Evolutionary conservation across 176 grass and related monocot genomes (phyloP).

Genomic region (Avena eriantha): DNA sequence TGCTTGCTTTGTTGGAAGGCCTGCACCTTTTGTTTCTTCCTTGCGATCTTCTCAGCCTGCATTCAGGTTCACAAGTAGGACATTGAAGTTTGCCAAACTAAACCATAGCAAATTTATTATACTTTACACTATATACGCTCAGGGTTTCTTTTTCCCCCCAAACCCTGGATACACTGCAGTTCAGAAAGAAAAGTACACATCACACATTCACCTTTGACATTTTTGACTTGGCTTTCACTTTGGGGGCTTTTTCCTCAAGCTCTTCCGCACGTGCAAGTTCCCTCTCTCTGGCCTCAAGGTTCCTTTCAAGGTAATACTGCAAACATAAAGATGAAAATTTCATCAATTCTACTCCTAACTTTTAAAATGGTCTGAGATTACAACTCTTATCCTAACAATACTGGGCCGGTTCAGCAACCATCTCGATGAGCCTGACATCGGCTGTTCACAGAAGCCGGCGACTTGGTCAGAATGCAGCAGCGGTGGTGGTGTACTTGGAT

Average conservation of each 20-base stretch:
- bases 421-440: too few relatives aligned
- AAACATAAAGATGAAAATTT: constrained; percentile 35
- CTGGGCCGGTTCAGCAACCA: too few relatives aligned
- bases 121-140: too few relatives aligned
- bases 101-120: neutral
- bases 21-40: constrained; percentile 93
- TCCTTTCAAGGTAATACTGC: constrained; percentile 99
- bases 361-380: neutral
- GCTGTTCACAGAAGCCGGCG: too few relatives aligned
- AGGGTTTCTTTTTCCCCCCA: too few relatives aligned
- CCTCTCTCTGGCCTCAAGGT: constrained; percentile 90
- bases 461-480: too few relatives aligned
- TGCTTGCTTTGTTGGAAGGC: constrained; percentile 91
- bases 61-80: constrained; percentile 12
- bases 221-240: constrained; percentile 96
- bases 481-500: too few relatives aligned
- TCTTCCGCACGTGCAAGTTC: constrained; percentile 84
- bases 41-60: constrained; percentile 84
- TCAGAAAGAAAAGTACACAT: neutral
- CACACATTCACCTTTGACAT: constrained; percentile 85
- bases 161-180: neutral
- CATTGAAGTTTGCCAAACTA: neutral
- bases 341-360: neutral
- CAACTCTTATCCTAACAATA: neutral
- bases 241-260: constrained; percentile 84